Base-by-base conservation (phyloP, 1,284 basidiomycete genomes). In the Gomphus bonarii region DNA sequence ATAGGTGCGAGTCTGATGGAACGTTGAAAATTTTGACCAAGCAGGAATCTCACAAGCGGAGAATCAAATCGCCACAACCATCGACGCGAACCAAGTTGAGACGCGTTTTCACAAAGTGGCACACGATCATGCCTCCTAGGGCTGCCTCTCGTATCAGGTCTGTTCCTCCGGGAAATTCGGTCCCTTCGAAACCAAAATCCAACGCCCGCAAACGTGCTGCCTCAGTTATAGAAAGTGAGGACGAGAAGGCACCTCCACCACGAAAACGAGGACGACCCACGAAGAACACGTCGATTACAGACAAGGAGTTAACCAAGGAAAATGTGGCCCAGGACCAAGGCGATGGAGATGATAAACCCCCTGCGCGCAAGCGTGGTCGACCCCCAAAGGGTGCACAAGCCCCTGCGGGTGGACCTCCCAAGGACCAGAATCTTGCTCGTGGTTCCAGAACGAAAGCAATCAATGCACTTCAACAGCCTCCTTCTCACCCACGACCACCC, bases 401-500 rank as follows among this genome's bases (percentile, higher is more conserved):
- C 56, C 31, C 25, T 20, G 30, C 40, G 28, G 47, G 8, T 22
- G 47, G 20, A 12, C 16, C 30, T 22, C 12, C 30, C 6, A 57
- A 57, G 14, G 48, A 50, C n/a, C 47, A 42, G n/a, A 30, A 38
- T 36, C 22, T 58, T 6, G 56, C 56, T 53, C 50, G 56, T 35
- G 56, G 56, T 1, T 58, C 56, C 20, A 51, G 56, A 47, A 58
- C 56, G 9, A 58, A 58, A 47, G 56, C 60, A 16, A 57, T 66
- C 54, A 66, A 66, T 57, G 50, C 55, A 2, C 35, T 66, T 30
- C 63, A 61, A 22, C 11, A 31, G 28, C 53, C 60, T 36, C 53
- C 61, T 20, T 54, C 54, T 42, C 62, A 65, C 38, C 59, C 61
- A 12, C 61, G 66, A 16, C 66, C 64, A 16, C 50, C 63, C 20